Percentiles rank a stretch among this genome's conserved stretches.
Evolutionary conservation across 768 basidiomycete genomes (phyloP).

Genomic region (Trametes meyenii): DNA sequence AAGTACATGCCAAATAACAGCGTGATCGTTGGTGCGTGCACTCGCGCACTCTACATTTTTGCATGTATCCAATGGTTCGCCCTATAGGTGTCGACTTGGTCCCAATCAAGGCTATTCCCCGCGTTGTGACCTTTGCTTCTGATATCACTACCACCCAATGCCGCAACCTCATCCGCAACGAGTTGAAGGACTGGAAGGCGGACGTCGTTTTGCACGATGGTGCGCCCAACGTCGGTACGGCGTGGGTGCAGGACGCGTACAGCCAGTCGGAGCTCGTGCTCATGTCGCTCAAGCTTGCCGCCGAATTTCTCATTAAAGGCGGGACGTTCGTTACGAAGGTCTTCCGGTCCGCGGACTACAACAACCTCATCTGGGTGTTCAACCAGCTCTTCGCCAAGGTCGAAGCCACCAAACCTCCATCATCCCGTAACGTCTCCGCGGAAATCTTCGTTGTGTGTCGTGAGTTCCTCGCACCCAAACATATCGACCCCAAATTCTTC

Average conservation of each 20-base stretch:
- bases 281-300: constrained; percentile 92
- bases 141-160: constrained; percentile 95
- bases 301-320: constrained; percentile 90
- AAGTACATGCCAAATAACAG: constrained; percentile 96
- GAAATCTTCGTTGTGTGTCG: constrained; percentile 99
- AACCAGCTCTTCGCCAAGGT: constrained; percentile 94
- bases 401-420: constrained; percentile 98
- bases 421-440: constrained; percentile 97
- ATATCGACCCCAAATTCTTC: constrained; percentile 97
- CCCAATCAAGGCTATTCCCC: constrained; percentile 93
- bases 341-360: constrained; percentile 97
- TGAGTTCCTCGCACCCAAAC: constrained; percentile 91
- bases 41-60: neutral
- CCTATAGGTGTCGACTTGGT: constrained; percentile 88
- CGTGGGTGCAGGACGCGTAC: constrained; percentile 99
- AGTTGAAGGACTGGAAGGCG: constrained; percentile 98
- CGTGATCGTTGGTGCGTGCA: constrained; percentile 78
- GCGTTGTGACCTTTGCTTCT: constrained; percentile 86
- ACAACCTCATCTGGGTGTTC: constrained; percentile 99
- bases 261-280: constrained; percentile 95
- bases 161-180: constrained; percentile 79
- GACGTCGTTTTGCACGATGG: constrained; percentile 98
- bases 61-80: constrained; percentile 20
- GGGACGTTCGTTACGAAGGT: constrained; percentile 98
- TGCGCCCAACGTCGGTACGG: constrained; percentile 98